These are phyloP conservation scores for Tylopilus felleus DNA, from an alignment of 768 basidiomycete species.

Conservation along the genomic window DNA sequence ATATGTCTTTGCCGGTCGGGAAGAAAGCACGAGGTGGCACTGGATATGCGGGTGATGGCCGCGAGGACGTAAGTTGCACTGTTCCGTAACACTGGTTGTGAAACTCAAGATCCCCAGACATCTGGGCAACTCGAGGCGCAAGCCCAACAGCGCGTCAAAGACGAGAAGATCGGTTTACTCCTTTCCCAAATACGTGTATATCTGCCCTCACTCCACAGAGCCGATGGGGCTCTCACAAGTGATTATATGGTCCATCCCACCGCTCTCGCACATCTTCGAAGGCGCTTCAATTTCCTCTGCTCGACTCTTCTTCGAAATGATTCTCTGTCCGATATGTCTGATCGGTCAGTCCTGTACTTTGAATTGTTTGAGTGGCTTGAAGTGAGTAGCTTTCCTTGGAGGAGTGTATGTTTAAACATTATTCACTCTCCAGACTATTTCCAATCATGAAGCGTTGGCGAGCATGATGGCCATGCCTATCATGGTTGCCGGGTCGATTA, in stretches of 20 bases:
- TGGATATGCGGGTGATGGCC: constrained; percentile 81
- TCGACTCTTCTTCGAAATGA: constrained; percentile 87
- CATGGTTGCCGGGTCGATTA: constrained; percentile 76
- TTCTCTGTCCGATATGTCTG: constrained; percentile 92
- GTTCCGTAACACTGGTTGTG: not conserved
- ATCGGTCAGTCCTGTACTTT: constrained; percentile 79
- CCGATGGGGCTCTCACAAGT: constrained; percentile 73
- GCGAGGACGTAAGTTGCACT: constrained; percentile 72
- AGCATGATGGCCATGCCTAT: constrained; percentile 98
- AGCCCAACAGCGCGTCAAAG: constrained; percentile 67
- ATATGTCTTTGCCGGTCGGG: constrained; percentile 40
- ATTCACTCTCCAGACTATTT: constrained; percentile 64
- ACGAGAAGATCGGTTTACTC: constrained; percentile 67
- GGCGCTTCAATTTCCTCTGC: constrained; percentile 86
- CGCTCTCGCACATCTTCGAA: constrained; percentile 83
- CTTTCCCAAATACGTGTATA: constrained; percentile 74
- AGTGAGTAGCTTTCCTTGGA: constrained; percentile 41
- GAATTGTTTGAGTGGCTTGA: constrained; percentile 91
- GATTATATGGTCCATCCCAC: constrained; percentile 94
- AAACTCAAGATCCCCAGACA: constrained; percentile 43
- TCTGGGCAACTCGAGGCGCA: constrained; percentile 79
- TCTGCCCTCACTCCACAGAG: constrained; percentile 76
- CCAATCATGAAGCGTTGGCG: constrained; percentile 87
- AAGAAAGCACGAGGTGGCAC: constrained; percentile 76
- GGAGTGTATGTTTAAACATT: not conserved